Percentiles rank a stretch among this genome's conserved stretches.
Evolutionary conservation across 768 basidiomycete species (phyloP).

Genomic region (Boletellus ananas): DNA sequence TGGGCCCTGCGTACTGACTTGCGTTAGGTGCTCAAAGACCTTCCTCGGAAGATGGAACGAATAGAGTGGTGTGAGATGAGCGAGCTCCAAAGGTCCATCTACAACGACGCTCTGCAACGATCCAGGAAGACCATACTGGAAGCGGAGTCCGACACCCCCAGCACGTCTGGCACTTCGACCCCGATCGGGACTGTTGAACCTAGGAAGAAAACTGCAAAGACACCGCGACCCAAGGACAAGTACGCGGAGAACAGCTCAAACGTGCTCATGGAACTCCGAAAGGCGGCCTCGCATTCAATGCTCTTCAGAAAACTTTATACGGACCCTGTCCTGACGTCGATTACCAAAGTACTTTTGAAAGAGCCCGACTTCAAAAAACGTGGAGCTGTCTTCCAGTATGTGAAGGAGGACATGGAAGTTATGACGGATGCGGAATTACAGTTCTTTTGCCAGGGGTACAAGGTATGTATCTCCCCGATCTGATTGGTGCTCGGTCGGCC

Average conservation of each 20-base stretch:
- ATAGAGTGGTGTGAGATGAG: conserved; percentile 98
- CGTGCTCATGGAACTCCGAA: conserved; percentile 95
- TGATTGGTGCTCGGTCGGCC: neutral
- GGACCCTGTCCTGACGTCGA: conserved; percentile 65
- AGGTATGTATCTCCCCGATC: conserved; percentile 43
- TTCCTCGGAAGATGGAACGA: conserved; percentile 89
- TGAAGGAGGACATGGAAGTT: conserved; percentile 96
- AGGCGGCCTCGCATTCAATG: conserved; percentile 96
- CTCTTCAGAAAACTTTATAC: conserved; percentile 85
- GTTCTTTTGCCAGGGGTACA: conserved; percentile 79
- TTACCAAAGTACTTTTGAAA: conserved; percentile 81
- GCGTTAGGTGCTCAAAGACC: conserved; percentile 78
- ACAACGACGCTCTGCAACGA: conserved; percentile 79
- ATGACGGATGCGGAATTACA: conserved; percentile 99
- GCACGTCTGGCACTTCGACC: conserved; percentile 31
- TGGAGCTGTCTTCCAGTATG: conserved; percentile 72
- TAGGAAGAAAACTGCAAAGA: conserved; percentile 29
- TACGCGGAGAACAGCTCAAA: conserved; percentile 84
- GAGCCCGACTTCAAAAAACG: conserved; percentile 90
- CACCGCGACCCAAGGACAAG: conserved; percentile 56
- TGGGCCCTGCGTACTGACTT: conserved; percentile 1
- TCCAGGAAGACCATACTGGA: conserved; percentile 79
- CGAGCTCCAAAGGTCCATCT: conserved; percentile 72
- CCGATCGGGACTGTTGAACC: conserved; percentile 26
- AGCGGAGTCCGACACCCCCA: conserved; percentile 21